Evolutionary conservation across 345 rosid genomes (phyloP), one percentile per base, ranked within the genome.

Genomic region (Salix caprea): DNA sequence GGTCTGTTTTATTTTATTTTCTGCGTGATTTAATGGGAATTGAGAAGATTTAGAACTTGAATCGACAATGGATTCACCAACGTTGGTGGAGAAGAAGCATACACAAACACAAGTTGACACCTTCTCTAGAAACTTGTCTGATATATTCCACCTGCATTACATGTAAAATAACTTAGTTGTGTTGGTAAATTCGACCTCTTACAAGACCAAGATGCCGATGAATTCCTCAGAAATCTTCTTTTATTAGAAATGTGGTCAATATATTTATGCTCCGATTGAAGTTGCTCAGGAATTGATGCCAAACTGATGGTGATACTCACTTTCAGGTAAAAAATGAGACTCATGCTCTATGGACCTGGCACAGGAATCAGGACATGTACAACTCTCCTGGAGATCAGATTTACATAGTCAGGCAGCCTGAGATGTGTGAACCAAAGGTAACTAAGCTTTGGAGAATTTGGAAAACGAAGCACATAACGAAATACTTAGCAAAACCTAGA

Each of bases 271-370:
- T 19, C 26, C 5, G 0, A 8, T 60, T 26, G 6, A 9, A 60
- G 23, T 40, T 56, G 7, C 67, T 10, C 28, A 18, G 39, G 56
- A 44, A 40, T 34, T 34, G 6, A 34, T 50, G 58, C 30, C 44
- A 40, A n/a, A 65, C 10, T 58, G 9, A 23, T 18, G 5, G 54
- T 40, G 46, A 16, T 12, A 66, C 23, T 40, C 71, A 64, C 70
- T 66, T 11, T 64, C 85, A 92, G 98, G 91, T 92, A 69, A 90
- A 86, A 71, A 94, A 94, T 64, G 97, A 89, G 75, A 90, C 97
- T 7, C 89, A 91, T 87, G 97, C 97, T 28, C 69, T 92, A 65
- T 92, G 98, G 98, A 89, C 91, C 13, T 94, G 98, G 98, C 86
- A 89, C 42, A 82, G 98, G 36, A 95, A 95, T 65, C 98, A 93